Base-by-base conservation (phyloP, 495 filamentous ascomycete species). In the Bryoglossum gracile region DNA sequence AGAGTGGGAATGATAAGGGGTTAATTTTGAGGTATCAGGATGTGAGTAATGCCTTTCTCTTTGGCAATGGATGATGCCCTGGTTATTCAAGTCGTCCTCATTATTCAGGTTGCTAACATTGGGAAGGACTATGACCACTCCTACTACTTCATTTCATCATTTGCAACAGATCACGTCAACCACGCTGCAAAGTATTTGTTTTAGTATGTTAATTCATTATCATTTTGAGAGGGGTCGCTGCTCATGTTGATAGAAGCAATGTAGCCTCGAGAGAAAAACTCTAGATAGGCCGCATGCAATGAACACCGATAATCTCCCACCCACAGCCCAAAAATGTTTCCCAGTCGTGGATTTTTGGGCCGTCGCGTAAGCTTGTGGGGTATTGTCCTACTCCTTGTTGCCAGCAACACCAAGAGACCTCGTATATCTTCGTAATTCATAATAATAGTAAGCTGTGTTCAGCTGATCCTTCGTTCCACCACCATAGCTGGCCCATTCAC, bases 111-210 rank as follows among this genome's bases (percentile, higher is more conserved):
- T n/a, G n/a, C n/a, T n/a, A n/a, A 18, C 13, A 33, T 30, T 13
- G 26, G 26, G 26, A 30, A 13, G 26, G 26, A 30, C 26, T 98
- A 98, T 62, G 94, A 98, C 66, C 92, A 97, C 65, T 94, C 87
- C 45, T 98, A 98, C 64, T 96, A 76, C 66, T 94, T 92, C 58
- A 91, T 98, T 70, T 79, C 91, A 23, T 78, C 73, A 9, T 98
- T 98, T 67, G 75, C 84, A 40, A 82, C 83, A 56, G 90, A 97
- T 54, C 92, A 98, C 72, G 74, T 98, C 43, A 80, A 84, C 45
- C 88, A 92, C 65, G 88, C 89, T 46, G 90, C 92, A 32, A 92
- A 88, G 75, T 79, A 89, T 68, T 66, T 95, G 34, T 54, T 63
- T 37, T 61, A 58, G 58, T 61, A 57, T 26, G 51, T 54, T 44